Conservation (phyloP, 331 rosid species). For the Malus hybrid region DNA sequence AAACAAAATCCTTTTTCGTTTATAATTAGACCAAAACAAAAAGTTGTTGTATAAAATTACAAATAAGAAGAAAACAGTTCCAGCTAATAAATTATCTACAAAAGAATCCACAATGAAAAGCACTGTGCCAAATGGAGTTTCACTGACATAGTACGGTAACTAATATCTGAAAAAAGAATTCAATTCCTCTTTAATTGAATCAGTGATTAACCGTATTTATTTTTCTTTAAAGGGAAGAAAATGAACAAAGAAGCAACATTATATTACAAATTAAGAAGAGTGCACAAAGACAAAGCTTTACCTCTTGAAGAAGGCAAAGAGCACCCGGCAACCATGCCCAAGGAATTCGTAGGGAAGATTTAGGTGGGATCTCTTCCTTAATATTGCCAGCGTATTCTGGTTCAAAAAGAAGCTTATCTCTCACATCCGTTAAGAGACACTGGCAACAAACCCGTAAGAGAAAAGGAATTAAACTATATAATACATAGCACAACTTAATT, state of each 20-base stretch:
- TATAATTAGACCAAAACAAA: background rate
- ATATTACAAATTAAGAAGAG: background rate
- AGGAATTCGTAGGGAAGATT: constrained; percentile 66
- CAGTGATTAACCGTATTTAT: background rate
- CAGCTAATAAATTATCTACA: background rate
- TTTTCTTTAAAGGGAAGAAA: background rate
- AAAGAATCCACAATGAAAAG: background rate
- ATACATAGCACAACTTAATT: background rate
- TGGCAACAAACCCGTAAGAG: constrained; percentile 23
- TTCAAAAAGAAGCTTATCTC: constrained; percentile 97
- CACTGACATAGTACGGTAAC: background rate
- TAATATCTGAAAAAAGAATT: background rate
- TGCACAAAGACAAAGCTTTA: constrained; percentile 14
- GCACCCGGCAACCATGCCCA: constrained; percentile 93
- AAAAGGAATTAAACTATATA: background rate
- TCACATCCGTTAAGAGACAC: constrained; percentile 85
- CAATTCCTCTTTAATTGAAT: background rate
- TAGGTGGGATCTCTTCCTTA: constrained; percentile 77
- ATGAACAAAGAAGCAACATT: constrained; percentile 5
- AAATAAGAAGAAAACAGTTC: background rate
- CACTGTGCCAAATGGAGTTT: background rate
- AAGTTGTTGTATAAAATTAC: background rate
- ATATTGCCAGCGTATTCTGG: constrained; percentile 81
- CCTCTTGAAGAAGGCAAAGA: constrained; percentile 97
- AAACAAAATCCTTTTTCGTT: background rate